phyloP scores from a whole-genome alignment of 2,329 filamentous ascomycete species.

The Diaporthe batatas region DNA sequence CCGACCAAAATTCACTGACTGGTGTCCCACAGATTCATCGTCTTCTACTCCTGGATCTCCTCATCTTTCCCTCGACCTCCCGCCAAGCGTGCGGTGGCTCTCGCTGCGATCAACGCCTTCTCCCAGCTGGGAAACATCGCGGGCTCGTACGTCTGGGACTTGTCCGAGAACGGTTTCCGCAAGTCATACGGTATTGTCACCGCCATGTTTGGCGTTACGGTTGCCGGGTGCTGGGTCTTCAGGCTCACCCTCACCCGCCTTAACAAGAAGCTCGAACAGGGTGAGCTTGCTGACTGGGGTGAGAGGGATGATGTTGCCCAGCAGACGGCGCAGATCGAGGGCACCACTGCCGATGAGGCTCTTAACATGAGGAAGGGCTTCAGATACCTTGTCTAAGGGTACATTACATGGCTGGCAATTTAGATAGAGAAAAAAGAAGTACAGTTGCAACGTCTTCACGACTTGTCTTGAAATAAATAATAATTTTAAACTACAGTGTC shows the following conservation, averaged over 20 bases:
- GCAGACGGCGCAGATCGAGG: conserved; percentile 55
- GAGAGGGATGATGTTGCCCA: conserved; percentile 54
- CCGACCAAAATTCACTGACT: conserved; percentile 52
- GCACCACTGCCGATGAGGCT: conserved; percentile 59
- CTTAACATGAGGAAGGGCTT: conserved; percentile 61
- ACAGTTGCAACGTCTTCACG: background rate
- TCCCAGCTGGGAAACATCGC: conserved; percentile 71
- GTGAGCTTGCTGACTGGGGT: conserved; percentile 55
- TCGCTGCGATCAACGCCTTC: conserved; percentile 72
- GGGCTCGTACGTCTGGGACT: conserved; percentile 73
- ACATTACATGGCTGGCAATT: background rate
- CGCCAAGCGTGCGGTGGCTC: conserved; percentile 71
- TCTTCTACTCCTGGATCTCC: conserved; percentile 71
- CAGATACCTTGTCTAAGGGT: conserved; percentile 58
- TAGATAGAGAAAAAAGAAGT: background rate
- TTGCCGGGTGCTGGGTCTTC: conserved; percentile 65
- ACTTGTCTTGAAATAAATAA: background rate
- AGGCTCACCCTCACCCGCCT: conserved; percentile 59
- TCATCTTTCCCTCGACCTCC: conserved; percentile 70
- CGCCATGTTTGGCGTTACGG: conserved; percentile 73
- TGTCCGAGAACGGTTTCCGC: conserved; percentile 71
- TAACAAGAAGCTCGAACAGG: conserved; percentile 62
- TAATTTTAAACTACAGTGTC: too few species aligned
- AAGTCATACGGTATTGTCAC: conserved; percentile 75
- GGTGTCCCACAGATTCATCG: conserved; percentile 57